Evolutionary conservation across 768 basidiomycete genomes (phyloP).

Genomic region (Boletus rex-veris): DNA sequence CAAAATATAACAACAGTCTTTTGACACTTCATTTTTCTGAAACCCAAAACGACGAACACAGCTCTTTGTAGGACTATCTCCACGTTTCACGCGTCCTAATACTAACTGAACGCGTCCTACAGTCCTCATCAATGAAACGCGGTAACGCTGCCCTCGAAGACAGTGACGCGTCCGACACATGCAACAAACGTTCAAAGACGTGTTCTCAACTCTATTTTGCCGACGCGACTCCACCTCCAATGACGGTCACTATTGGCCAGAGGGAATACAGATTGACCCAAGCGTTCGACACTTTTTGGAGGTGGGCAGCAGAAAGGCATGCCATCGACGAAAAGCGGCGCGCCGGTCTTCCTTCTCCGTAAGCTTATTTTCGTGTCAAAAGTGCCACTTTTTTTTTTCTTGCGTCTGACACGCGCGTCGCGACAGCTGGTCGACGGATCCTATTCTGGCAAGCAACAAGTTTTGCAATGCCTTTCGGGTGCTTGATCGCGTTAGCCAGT

Average conservation of each 20-base stretch:
- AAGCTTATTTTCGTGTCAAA: slow-evolving; percentile 23
- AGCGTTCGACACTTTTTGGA: slow-evolving; percentile 61
- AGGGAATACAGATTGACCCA: slow-evolving; percentile 42
- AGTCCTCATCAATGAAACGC: slow-evolving; percentile 22
- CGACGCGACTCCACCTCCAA: slow-evolving; percentile 16
- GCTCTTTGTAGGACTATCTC: neutral
- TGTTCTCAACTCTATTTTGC: slow-evolving; percentile 17
- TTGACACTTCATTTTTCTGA: slow-evolving; percentile 6
- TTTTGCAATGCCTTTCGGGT: slow-evolving; percentile 80
- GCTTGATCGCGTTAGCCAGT: slow-evolving; percentile 68
- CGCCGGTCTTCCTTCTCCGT: slow-evolving; percentile 50
- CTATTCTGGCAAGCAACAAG: slow-evolving; percentile 48
- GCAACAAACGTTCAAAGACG: slow-evolving; percentile 25
- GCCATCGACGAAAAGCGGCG: slow-evolving; percentile 54
- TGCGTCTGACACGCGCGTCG: slow-evolving; percentile 11
- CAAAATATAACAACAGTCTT: too few relatives aligned
- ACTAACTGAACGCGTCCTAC: neutral
- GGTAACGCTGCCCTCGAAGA: slow-evolving; percentile 7
- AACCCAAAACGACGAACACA: neutral
- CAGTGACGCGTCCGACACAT: slow-evolving; percentile 2
- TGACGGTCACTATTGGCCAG: slow-evolving; percentile 36
- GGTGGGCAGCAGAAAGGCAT: slow-evolving; percentile 54
- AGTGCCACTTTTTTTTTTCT: neutral
- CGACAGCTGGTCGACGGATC: slow-evolving; percentile 67
- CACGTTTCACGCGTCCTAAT: neutral